These are phyloP conservation scores for Pseudogymnoascus sp. DNA, from an alignment of 2,329 filamentous ascomycete genomes.

Conservation along the genomic window DNA sequence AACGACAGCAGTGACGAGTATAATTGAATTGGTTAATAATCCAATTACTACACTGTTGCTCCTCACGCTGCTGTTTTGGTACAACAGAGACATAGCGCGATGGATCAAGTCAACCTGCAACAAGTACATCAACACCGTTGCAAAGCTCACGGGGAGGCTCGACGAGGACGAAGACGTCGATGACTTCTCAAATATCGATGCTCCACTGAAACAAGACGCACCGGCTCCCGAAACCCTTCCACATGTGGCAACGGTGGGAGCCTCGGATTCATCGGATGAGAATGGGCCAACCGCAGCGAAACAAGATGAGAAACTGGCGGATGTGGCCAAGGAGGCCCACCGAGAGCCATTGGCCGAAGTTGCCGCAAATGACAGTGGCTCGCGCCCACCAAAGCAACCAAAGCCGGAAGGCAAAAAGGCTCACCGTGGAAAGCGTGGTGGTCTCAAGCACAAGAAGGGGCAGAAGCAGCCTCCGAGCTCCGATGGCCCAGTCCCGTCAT, in stretches of 20 bases:
- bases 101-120: slow-evolving; percentile 2
- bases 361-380: neutral
- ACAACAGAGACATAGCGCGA: slow-evolving; percentile 17
- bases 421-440: slow-evolving; percentile 64
- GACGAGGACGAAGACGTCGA: slow-evolving; percentile 2
- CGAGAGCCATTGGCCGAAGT: neutral
- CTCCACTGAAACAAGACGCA: neutral
- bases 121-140: neutral
- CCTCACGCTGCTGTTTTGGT: slow-evolving; percentile 13
- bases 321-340: neutral
- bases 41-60: slow-evolving; percentile 32
- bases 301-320: slow-evolving; percentile 23
- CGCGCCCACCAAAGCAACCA: slow-evolving; percentile 4
- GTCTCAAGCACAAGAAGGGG: slow-evolving; percentile 56
- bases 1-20: slow-evolving; percentile 40
- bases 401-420: slow-evolving; percentile 55
- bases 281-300: slow-evolving; percentile 17
- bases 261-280: neutral
- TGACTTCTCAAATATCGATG: neutral
- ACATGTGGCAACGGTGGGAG: neutral
- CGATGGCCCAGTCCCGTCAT: slow-evolving; percentile 35
- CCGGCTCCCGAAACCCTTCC: neutral
- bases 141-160: neutral
- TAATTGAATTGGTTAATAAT: slow-evolving; percentile 49
- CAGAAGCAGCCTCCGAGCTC: slow-evolving; percentile 38